phyloP scores from a whole-genome alignment of 495 filamentous ascomycete genomes.

The Xylaria intraflava region DNA sequence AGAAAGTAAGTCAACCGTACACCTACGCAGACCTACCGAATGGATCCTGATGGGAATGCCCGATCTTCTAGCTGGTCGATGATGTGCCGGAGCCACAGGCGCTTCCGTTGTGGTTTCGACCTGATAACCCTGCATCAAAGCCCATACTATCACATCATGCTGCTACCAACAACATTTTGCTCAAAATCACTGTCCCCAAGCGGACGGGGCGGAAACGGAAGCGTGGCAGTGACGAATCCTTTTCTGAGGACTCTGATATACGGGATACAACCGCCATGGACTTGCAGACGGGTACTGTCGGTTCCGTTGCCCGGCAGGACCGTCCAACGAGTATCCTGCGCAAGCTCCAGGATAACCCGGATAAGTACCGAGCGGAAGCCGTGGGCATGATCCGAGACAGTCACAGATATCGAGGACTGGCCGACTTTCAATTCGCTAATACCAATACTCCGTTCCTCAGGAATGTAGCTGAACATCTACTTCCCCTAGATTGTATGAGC shows the following conservation, averaged over 20 bases:
- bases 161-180: slow-evolving; percentile 68
- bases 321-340: slow-evolving; percentile 47
- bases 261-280: slow-evolving; percentile 14
- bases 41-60: not conserved
- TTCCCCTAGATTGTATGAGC: slow-evolving; percentile 56
- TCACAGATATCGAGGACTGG: slow-evolving; percentile 70
- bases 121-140: slow-evolving; percentile 68
- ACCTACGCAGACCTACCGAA: not conserved
- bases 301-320: slow-evolving; percentile 37
- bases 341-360: slow-evolving; percentile 64
- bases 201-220: slow-evolving; percentile 79
- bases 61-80: slow-evolving; percentile 15
- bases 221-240: slow-evolving; percentile 62
- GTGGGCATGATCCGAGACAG: slow-evolving; percentile 69
- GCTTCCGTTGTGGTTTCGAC: slow-evolving; percentile 62
- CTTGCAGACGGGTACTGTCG: slow-evolving; percentile 16
- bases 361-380: slow-evolving; percentile 60
- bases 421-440: slow-evolving; percentile 72
- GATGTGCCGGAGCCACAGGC: slow-evolving; percentile 28
- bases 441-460: slow-evolving; percentile 54
- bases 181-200: slow-evolving; percentile 83
- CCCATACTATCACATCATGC: slow-evolving; percentile 65
- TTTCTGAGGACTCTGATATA: slow-evolving; percentile 28
- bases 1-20: slow-evolving; percentile 47
- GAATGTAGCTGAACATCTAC: slow-evolving; percentile 56